Evolutionary conservation across 371 early-diverging fungal species (phyloP).

Genomic region (Mucor sp.): DNA sequence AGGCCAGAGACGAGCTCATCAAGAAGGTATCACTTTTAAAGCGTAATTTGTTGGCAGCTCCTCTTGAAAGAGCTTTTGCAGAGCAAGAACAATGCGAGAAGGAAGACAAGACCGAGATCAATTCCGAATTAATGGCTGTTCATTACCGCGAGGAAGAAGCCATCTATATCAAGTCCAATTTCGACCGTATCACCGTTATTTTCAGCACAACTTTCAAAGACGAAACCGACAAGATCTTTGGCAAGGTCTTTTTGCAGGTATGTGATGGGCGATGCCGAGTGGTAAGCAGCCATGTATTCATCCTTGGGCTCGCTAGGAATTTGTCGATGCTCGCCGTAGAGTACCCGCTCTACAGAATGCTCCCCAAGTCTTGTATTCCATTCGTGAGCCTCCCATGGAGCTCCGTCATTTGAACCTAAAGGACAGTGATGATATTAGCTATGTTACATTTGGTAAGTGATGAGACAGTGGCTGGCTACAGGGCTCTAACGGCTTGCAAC

Average conservation of each 20-base stretch:
- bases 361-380: conserved; percentile 93
- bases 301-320: conserved; percentile 67
- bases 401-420: conserved; percentile 79
- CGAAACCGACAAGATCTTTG: conserved; percentile 94
- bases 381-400: conserved; percentile 94
- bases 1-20: conserved; percentile 68
- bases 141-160: conserved; percentile 94
- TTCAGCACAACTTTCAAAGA: conserved; percentile 96
- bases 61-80: conserved; percentile 89
- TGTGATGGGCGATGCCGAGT: background rate
- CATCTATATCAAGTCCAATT: conserved; percentile 85
- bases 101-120: conserved; percentile 57
- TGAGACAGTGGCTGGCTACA: background rate
- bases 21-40: conserved; percentile 85
- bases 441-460: conserved; percentile 90
- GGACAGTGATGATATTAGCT: conserved; percentile 77
- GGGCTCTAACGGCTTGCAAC: background rate
- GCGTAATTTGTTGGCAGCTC: conserved; percentile 91
- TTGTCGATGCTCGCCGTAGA: conserved; percentile 95
- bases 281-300: background rate
- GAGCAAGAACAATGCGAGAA: conserved; percentile 81
- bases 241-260: conserved; percentile 96
- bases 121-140: conserved; percentile 81
- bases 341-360: conserved; percentile 90
- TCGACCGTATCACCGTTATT: conserved; percentile 96